Base-by-base conservation (phyloP, 1,139 yeast genomes). In the Suhomyces chickasaworum region DNA sequence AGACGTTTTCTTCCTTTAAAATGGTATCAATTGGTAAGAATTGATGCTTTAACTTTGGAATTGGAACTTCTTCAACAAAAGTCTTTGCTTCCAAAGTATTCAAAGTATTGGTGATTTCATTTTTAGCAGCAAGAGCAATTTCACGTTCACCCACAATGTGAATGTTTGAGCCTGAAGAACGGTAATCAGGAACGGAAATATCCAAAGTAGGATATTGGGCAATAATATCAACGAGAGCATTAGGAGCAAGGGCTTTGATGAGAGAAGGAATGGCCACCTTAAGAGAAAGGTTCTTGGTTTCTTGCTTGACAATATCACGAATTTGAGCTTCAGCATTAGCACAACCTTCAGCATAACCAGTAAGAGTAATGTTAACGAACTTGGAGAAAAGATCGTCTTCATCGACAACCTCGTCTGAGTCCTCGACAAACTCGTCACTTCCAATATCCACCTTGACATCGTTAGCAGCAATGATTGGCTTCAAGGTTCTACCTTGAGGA, bases 311-410 rank as follows among this genome's bases (percentile, higher is more conserved):
- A 59, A 90, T 86, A 25, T 80, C 81, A 61, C 83, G 60, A 54
- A 93, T 89, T 59, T 77, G 83, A 40, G 71, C 68, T 59, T 84
- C 86, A 22, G 98, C 97, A 45, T 78, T 76, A 54, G 78, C 80
- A 54, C 88, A 86, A 48, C 96, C 91, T 63, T 87, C 95, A 49
- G 81, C 78, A 61, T 90, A 96, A 69, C 99, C 99, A 51, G 81
- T 86, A 51, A 93, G 74, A 27, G 82, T 71, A 46, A 93, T 83
- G 36, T 74, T 73, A 37, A 86, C 77, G 29, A 79, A 66, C 44
- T 74, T 80, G 38, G 86, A 83, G 54, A 74, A 79, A 45, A 75
- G 54, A 53, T 79, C 83, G 51, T 77, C 82, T 15, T 60, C 65
- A 40, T 62, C 66, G 10, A 42, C 58, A 12, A 45, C 59, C 10